Percentiles rank a stretch among this genome's conserved stretches.
Conservation (phyloP, 169 alveolate genomes). For the Plasmodium yoelii region DNA sequence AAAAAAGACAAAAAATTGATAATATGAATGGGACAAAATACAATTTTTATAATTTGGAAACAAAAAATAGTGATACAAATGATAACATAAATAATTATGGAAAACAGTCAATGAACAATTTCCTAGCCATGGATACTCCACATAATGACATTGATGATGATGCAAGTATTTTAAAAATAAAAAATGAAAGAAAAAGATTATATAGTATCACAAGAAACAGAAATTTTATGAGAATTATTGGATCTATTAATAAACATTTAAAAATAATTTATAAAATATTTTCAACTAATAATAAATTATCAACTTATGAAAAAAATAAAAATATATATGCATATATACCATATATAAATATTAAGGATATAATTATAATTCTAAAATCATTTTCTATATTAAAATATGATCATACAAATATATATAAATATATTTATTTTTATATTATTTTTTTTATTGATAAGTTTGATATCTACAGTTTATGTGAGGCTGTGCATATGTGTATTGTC, state of each 20-base stretch:
- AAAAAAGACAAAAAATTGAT: conserved; percentile 14
- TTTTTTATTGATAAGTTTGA: conserved; percentile 62
- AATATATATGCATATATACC: conserved; percentile 47
- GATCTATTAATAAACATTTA: conserved; percentile 53
- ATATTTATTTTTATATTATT: conserved; percentile 65
- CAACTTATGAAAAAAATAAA: conserved; percentile 54
- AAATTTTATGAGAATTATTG: conserved; percentile 49
- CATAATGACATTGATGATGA: conserved; percentile 27
- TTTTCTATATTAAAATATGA: conserved; percentile 69
- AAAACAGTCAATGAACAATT: conserved; percentile 7
- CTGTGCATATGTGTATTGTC: conserved; percentile 54
- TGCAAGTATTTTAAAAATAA: conserved; percentile 18
- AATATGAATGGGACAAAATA: conserved; percentile 6
- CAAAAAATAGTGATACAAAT: not conserved
- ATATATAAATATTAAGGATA: conserved; percentile 60
- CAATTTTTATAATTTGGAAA: not conserved
- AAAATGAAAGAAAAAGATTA: conserved; percentile 68
- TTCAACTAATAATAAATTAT: conserved; percentile 47
- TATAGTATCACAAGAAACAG: conserved; percentile 28
- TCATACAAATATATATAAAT: conserved; percentile 57
- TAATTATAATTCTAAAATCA: conserved; percentile 50
- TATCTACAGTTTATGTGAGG: conserved; percentile 29
- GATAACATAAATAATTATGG: not conserved
- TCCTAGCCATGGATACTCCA: conserved; percentile 13
- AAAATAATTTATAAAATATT: conserved; percentile 71